These are phyloP conservation scores for Fusarium nodosum DNA, from an alignment of 2,329 filamentous ascomycete genomes.

Conservation along the genomic window DNA sequence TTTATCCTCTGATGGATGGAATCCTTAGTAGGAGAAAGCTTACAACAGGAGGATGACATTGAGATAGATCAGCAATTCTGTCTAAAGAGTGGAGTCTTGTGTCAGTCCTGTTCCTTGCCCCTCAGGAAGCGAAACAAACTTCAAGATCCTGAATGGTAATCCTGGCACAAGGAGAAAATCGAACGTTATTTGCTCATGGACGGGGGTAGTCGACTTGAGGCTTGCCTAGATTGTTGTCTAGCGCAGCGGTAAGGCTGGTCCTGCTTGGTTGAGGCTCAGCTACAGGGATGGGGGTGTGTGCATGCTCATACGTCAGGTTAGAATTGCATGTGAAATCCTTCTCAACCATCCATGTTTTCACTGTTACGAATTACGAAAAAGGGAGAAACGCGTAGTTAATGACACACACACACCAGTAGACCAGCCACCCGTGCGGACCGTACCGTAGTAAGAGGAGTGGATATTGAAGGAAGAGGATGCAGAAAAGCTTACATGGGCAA, in stretches of 20 bases:
- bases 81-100: background rate
- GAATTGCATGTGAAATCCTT: background rate
- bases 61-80: background rate
- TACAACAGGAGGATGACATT: background rate
- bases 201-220: background rate
- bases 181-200: background rate
- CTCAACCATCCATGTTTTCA: background rate
- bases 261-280: background rate
- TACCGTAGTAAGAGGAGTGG: conserved; percentile 1
- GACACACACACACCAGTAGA: background rate
- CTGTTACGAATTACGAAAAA: background rate
- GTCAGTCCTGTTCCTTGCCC: background rate
- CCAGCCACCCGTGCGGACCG: background rate
- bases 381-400: background rate
- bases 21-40: background rate
- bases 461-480: background rate
- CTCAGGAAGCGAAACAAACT: background rate
- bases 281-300: background rate
- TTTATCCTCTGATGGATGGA: background rate
- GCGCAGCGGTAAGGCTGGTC: background rate
- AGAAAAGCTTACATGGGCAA: background rate
- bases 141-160: background rate
- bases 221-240: background rate
- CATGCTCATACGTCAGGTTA: background rate
- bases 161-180: background rate